Evolutionary conservation across 352 stramenopile genomes (phyloP).

Genomic region (Globisporangium ultimum): DNA sequence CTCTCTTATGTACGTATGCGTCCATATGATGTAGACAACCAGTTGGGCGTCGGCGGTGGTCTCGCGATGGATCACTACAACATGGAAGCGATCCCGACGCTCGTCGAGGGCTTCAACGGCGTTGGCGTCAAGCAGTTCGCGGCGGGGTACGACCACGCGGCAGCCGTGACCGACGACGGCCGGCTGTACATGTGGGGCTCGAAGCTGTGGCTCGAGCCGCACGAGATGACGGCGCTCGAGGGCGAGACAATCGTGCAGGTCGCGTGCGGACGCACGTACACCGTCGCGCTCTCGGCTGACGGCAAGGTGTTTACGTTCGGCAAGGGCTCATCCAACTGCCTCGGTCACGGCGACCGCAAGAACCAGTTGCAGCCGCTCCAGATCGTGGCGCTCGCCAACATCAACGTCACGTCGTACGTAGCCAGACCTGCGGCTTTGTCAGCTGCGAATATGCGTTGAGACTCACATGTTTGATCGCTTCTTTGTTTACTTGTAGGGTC

Average conservation of each 20-base stretch:
- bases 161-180: constrained; percentile 72
- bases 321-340: constrained; percentile 82
- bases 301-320: constrained; percentile 87
- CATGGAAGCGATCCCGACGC: constrained; percentile 91
- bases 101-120: constrained; percentile 72
- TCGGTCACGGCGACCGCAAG: constrained; percentile 87
- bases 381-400: constrained; percentile 52
- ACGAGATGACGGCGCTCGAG: constrained; percentile 80
- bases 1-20: constrained; percentile 2
- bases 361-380: constrained; percentile 86
- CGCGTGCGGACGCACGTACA: constrained; percentile 84
- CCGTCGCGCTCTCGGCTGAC: constrained; percentile 64
- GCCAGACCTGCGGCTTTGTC: neutral
- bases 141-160: constrained; percentile 92
- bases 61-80: constrained; percentile 92
- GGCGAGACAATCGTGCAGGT: constrained; percentile 75
- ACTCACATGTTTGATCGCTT: neutral
- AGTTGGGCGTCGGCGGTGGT: constrained; percentile 86
- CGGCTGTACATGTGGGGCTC: constrained; percentile 82
- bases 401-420: constrained; percentile 67
- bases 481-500: constrained; percentile 29
- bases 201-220: constrained; percentile 92
- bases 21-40: constrained; percentile 53
- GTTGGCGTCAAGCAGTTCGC: constrained; percentile 82
- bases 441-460: neutral